Evolutionary conservation across 768 basidiomycete genomes (phyloP).

Genomic region (Boletus vermiculosoides): DNA sequence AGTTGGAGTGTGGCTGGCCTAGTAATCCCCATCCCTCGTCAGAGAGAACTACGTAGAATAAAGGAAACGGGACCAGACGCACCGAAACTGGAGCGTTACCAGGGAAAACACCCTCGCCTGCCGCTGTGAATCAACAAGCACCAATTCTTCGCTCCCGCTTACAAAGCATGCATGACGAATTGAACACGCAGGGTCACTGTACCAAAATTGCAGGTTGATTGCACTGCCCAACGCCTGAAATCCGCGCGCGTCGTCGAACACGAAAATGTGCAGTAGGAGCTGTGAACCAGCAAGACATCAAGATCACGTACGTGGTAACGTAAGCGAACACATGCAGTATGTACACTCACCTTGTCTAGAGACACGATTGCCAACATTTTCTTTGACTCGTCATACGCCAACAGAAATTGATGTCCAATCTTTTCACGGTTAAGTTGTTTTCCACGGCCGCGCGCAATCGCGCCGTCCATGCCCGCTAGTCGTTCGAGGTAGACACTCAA

Average conservation of each 20-base stretch:
- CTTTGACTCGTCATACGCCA: constrained; percentile 54
- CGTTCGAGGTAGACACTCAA: constrained; percentile 42
- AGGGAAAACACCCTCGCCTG: constrained; percentile 54
- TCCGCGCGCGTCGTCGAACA: constrained; percentile 45
- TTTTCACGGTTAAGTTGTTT: constrained; percentile 44
- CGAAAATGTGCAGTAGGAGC: constrained; percentile 44
- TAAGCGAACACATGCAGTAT: not conserved
- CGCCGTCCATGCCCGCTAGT: constrained; percentile 30
- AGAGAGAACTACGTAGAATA: not conserved
- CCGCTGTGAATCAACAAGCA: constrained; percentile 45
- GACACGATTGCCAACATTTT: constrained; percentile 48
- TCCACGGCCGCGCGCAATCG: constrained; percentile 27
- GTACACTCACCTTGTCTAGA: constrained; percentile 37
- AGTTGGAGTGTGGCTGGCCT: constrained; percentile 49
- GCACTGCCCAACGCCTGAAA: constrained; percentile 43
- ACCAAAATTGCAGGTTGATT: constrained; percentile 46
- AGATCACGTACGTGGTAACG: rapidly evolving
- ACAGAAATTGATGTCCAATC: constrained; percentile 42
- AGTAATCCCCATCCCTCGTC: not conserved
- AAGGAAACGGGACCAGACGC: not conserved
- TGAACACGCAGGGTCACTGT: constrained; percentile 19
- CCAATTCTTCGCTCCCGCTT: constrained; percentile 50
- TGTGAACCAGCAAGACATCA: constrained; percentile 3
- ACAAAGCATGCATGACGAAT: constrained; percentile 45
- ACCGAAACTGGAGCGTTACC: constrained; percentile 55